Percentiles rank a stretch among this genome's conserved stretches.
Evolutionary conservation across 345 rosid species (phyloP).

Genomic region (Citrus inodora): DNA sequence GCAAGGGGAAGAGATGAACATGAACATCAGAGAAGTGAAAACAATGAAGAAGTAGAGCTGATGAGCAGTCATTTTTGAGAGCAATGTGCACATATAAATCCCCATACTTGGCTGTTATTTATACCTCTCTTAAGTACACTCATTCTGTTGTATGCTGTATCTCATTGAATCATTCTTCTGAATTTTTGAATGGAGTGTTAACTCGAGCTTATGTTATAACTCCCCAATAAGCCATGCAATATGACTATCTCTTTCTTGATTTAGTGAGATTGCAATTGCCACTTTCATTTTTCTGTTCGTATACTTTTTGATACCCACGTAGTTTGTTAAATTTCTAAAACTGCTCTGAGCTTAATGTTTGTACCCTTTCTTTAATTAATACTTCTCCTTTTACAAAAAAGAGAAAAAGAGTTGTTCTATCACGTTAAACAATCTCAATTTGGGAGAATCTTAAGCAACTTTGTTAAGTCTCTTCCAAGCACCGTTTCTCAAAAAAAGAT

Average conservation of each 20-base stretch:
- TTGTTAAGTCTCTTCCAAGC: background rate
- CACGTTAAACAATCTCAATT: background rate
- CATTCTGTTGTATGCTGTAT: background rate
- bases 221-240: background rate
- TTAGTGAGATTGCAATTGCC: background rate
- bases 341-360: background rate
- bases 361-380: background rate
- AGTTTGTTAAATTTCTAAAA: background rate
- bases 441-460: background rate
- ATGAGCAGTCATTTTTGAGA: constrained; percentile 18
- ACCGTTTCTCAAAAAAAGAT: background rate
- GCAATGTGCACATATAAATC: background rate
- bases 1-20: constrained; percentile 10
- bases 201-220: background rate
- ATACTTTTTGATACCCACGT: background rate
- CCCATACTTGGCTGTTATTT: background rate
- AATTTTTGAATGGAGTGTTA: background rate
- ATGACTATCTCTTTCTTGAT: background rate
- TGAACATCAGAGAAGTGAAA: constrained; percentile 13
- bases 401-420: background rate
- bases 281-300: background rate
- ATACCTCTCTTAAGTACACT: background rate
- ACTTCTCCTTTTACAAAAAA: background rate
- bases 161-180: background rate
- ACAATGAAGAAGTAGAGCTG: constrained; percentile 10